phyloP scores from a whole-genome alignment of 495 filamentous ascomycete species.

The Daldinia concentrica region DNA sequence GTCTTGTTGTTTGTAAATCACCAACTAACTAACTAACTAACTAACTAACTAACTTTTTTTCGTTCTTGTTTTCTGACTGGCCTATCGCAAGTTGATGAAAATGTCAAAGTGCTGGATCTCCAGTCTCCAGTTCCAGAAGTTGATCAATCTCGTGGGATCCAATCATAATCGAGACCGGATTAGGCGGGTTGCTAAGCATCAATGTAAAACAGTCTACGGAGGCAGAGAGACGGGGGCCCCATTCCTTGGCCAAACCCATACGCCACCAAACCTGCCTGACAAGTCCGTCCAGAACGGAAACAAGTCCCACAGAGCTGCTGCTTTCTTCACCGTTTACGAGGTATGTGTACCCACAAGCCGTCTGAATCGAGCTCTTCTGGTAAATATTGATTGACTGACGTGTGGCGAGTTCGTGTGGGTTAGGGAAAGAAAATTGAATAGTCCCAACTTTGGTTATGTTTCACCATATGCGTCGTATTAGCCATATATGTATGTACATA shows the following conservation, averaged over 20 bases:
- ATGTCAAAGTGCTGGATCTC: conserved; percentile 18
- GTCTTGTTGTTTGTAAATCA: conserved; percentile 25
- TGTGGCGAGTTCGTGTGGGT: conserved; percentile 14
- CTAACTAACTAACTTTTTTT: too few relatives aligned
- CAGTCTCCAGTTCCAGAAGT: conserved; percentile 31
- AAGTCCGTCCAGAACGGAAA: conserved; percentile 29
- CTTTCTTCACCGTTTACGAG: conserved; percentile 41
- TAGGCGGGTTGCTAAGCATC: conserved; percentile 41
- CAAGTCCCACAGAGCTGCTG: conserved; percentile 38
- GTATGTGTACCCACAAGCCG: conserved; percentile 10
- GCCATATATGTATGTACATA: neutral
- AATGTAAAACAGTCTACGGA: conserved; percentile 48
- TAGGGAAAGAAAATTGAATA: conserved; percentile 10
- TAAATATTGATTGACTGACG: neutral
- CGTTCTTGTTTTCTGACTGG: neutral
- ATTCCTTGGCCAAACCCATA: conserved; percentile 36
- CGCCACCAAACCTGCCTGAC: conserved; percentile 17
- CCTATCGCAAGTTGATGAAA: conserved; percentile 5
- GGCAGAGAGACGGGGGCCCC: conserved; percentile 40
- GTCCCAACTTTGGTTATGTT: conserved; percentile 24
- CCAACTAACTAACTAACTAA: too few relatives aligned
- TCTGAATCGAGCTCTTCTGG: conserved; percentile 1
- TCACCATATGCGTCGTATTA: conserved; percentile 28
- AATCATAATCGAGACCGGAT: conserved; percentile 21
- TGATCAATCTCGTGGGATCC: conserved; percentile 20